Evolutionary conservation across 768 basidiomycete genomes (phyloP), one percentile per base, ranked within the genome.

Genomic region (Amanita molliuscula): DNA sequence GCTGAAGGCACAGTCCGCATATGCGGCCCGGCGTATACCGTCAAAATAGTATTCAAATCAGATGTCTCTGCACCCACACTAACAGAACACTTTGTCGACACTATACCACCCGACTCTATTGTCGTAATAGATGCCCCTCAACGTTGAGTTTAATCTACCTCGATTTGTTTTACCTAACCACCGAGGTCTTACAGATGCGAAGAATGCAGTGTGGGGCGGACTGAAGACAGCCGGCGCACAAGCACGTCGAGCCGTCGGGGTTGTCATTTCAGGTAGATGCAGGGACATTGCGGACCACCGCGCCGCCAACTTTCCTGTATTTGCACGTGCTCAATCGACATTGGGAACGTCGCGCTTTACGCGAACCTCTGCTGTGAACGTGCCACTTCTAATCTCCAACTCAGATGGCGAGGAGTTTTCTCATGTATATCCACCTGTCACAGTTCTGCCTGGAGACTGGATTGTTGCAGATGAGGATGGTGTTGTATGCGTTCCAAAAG

Each of bases 201-300:
- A 84, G 64, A 85, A 81, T 57, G 89, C 90, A 3, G 87, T 91
- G 5, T 95, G 92, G 92, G 91, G 92, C 20, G 91, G 92, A 16
- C 78, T 90, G 44, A 90, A 92, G 90, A 82, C 88, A 9, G 86
- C 88, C 0, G 88, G 88, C 18, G 91, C 91, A 1, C 77, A 80
- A 59, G 76, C 78, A 10, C 79, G 82, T 50, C 76, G 76, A 16
- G 82, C 81, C 10, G 68, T 70, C 20, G 92, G 88, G 9, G 88
- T 85, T 41, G 70, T 95, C 36, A 84, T 95, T 52, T 87, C 84
- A 38, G 89, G 89, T 8, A 78, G 89, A 13, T 89, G 86, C 66
- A 77, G 93, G 58, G 93, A 97, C 65, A 62, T 92, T 10, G 72
- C 74, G 4, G 93, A 95, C 65, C 87, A 88, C 57, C 76, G 81